Evolutionary conservation across 2,329 filamentous ascomycete species (phyloP).

Genomic region (Aspergillus japonicus): DNA sequence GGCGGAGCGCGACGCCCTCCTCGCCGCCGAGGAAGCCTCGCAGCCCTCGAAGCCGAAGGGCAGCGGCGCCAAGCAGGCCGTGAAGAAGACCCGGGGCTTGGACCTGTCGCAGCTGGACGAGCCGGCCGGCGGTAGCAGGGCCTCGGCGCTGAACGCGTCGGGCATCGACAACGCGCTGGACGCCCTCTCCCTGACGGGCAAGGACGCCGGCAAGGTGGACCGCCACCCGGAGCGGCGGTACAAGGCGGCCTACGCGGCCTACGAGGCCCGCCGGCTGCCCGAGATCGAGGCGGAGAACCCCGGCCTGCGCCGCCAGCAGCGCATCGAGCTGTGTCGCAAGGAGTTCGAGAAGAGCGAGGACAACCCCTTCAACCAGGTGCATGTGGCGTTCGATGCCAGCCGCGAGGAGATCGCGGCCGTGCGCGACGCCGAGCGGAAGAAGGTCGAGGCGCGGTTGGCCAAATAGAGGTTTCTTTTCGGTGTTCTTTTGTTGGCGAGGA

Average conservation of each 20-base stretch:
- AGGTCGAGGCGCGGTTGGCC: constrained; percentile 69
- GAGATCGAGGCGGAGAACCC: constrained; percentile 85
- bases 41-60: constrained; percentile 63
- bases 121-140: constrained; percentile 47
- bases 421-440: constrained; percentile 64
- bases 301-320: constrained; percentile 77
- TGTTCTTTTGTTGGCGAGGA: no score
- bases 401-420: constrained; percentile 72
- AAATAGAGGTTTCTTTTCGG: constrained; percentile 19
- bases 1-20: constrained; percentile 80
- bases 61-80: constrained; percentile 41
- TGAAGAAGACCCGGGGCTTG: constrained; percentile 53
- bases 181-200: constrained; percentile 67
- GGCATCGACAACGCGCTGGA: constrained; percentile 95
- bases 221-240: constrained; percentile 83
- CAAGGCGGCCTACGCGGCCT: constrained; percentile 81
- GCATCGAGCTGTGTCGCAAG: constrained; percentile 77
- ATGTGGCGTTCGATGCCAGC: constrained; percentile 71
- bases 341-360: constrained; percentile 94
- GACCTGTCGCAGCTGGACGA: constrained; percentile 75
- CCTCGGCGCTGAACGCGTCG: constrained; percentile 68
- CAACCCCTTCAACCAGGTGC: constrained; percentile 91
- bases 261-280: constrained; percentile 73
- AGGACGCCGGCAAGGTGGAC: constrained; percentile 70
- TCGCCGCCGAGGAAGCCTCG: constrained; percentile 77